A percentile compares a stretch with the other conserved stretches of the same genome.
phyloP scores from a whole-genome alignment of 306 rosid species.

The Canavalia gladiata region DNA sequence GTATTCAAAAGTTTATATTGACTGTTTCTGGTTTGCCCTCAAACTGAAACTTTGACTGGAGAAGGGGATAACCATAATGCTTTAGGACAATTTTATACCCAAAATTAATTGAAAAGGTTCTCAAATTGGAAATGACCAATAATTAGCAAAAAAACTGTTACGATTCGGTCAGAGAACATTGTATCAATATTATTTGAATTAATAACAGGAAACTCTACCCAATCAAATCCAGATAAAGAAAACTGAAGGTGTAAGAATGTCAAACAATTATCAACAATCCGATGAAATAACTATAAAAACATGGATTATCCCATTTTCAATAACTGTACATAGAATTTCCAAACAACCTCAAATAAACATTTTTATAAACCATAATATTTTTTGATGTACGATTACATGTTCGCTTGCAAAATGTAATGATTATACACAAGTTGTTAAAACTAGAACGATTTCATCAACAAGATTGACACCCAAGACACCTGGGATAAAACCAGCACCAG shows the following conservation, averaged over 20 bases:
- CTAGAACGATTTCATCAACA: conserved; percentile 78
- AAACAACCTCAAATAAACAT: conserved; percentile 4
- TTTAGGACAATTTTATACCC: conserved; percentile 12
- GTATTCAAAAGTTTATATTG: not conserved
- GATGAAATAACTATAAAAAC: not conserved
- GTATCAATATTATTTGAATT: conserved; percentile 24
- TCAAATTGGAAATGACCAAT: conserved; percentile 26
- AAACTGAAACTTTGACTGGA: conserved; percentile 12
- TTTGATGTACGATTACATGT: conserved; percentile 3
- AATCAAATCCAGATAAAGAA: not conserved
- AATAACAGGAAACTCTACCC: conserved; percentile 1
- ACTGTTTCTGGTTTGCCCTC: not conserved
- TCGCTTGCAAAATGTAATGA: conserved; percentile 25
- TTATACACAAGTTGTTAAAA: conserved; percentile 37
- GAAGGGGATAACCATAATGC: conserved; percentile 23
- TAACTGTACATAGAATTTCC: not conserved
- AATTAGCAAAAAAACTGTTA: not conserved
- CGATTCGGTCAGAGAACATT: not conserved
- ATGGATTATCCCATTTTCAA: not conserved
- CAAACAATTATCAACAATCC: not conserved
- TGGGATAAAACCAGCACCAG: conserved; percentile 87
- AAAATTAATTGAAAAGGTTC: conserved; percentile 24
- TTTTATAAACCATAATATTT: too few species aligned
- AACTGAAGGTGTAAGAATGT: conserved; percentile 4
- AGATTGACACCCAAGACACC: conserved; percentile 77